Evolutionary conservation across 2,329 filamentous ascomycete genomes (phyloP), one percentile per base, ranked within the genome.

Genomic region (Fusarium multiceps): DNA sequence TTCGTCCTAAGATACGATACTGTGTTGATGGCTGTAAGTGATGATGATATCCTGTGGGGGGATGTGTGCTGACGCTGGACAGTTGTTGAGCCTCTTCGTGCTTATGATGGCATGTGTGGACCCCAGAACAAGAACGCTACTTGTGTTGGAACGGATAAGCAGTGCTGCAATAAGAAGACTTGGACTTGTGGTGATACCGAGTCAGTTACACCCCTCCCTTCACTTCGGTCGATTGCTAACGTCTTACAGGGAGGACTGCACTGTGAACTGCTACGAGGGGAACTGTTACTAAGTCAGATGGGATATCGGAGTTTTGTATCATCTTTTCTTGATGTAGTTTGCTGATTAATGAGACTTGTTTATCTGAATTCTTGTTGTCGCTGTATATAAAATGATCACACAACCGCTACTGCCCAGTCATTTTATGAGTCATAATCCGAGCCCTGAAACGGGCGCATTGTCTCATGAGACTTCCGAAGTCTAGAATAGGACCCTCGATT

Each of bases 91-190:
- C 55, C 40, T 16, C 14, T 58, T 42, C 47, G 45, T 18, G 46
- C 63, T 5, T 42, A 45, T 21, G 23, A 67, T 23, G 55, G 61
- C 32, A 27, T 21, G 11, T 67, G 60, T 14, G 63, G 55, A 13
- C 63, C 64, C 1, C 21, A 46, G 11, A 18, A 67, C 14, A 37
- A n/a, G 20, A 56, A 67, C 14, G 64, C 55, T 20, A 67, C 64
- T 12, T 67, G 64, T 21, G 43, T 59, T 2, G 64, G 64, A 5
- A 67, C 60, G 20, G 50, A 50, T n/a, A 54, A 57, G 30, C 60
- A 48, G 11, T 67, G 55, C 21, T 66, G 63, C 34, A 66, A 66
- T n/a, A 63, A 58, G 40, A 54, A 59, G 21, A 66, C 55, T 11
- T 67, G 60, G 60, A 64, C 41, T n/a, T 67, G 64, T 21, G 63